Conservation (phyloP, 768 basidiomycete species). For the Agrocybe pediades region DNA sequence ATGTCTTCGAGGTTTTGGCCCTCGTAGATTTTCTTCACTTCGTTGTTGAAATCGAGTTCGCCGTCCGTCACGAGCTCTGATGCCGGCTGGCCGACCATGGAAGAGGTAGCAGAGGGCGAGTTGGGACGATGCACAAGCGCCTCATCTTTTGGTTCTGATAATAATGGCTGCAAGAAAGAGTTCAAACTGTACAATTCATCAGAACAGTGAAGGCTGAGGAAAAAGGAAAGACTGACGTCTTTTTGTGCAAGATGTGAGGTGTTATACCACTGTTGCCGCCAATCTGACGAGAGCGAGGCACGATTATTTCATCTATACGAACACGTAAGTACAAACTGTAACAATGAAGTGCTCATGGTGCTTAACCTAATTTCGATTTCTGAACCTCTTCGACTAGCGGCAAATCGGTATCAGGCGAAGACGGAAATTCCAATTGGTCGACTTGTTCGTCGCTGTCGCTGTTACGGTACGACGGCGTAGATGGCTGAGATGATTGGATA, state of each 20-base stretch:
- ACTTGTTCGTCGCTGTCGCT: constrained; percentile 48
- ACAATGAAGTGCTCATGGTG: too few species aligned
- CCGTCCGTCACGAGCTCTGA: constrained; percentile 10
- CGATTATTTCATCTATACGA: constrained; percentile 47
- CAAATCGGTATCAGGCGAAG: constrained; percentile 48
- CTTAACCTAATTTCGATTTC: constrained; percentile 58
- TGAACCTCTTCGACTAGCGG: constrained; percentile 38
- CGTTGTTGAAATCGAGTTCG: constrained; percentile 26
- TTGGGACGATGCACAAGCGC: background rate
- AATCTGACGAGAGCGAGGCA: constrained; percentile 53
- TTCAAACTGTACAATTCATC: constrained; percentile 29
- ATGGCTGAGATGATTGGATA: constrained; percentile 41
- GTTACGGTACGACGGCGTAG: constrained; percentile 39
- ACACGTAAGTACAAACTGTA: too few species aligned
- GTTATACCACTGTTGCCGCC: constrained; percentile 34
- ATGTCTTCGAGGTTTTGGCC: constrained; percentile 27
- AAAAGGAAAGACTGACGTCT: constrained; percentile 22
- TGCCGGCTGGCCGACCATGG: constrained; percentile 26
- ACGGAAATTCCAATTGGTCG: constrained; percentile 53
- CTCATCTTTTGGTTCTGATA: constrained; percentile 6
- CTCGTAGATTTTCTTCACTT: constrained; percentile 32
- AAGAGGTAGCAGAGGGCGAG: background rate
- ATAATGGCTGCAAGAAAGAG: constrained; percentile 37
- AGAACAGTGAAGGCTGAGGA: background rate
- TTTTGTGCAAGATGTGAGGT: constrained; percentile 29